Conservation (phyloP, 192 early-diverging fungal species). For the Chytriomyces hyalinus region DNA sequence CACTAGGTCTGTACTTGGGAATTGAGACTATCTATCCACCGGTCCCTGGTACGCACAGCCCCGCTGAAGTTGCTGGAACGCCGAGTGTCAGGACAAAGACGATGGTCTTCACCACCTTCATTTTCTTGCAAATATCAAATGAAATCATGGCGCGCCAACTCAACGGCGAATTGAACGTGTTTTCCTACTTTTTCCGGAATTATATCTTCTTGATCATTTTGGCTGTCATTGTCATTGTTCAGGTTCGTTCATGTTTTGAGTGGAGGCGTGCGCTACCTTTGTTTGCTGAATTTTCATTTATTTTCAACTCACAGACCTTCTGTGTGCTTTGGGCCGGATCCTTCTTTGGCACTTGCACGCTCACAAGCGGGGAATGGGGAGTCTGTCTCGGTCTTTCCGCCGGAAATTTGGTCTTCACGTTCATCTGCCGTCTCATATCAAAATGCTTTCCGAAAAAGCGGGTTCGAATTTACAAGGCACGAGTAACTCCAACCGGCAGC, state of each 20-base stretch:
- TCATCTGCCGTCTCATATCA: slow-evolving; percentile 42
- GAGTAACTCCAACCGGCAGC: not conserved
- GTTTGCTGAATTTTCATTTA: not conserved
- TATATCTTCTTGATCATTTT: slow-evolving; percentile 54
- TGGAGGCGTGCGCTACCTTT: not conserved
- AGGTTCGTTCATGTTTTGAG: slow-evolving; percentile 30
- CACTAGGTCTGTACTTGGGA: slow-evolving; percentile 51
- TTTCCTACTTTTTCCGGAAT: slow-evolving; percentile 54
- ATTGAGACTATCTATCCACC: slow-evolving; percentile 42
- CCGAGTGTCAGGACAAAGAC: slow-evolving; percentile 45
- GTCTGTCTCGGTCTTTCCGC: slow-evolving; percentile 46
- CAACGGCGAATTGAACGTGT: slow-evolving; percentile 62
- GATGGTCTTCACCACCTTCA: slow-evolving; percentile 61
- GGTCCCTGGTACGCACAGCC: slow-evolving; percentile 13
- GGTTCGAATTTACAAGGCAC: not conserved
- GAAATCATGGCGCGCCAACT: slow-evolving; percentile 58
- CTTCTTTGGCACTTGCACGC: slow-evolving; percentile 44
- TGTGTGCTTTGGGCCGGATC: slow-evolving; percentile 43
- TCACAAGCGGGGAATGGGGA: slow-evolving; percentile 52
- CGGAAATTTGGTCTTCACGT: slow-evolving; percentile 51
- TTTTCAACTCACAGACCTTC: slow-evolving; percentile 11
- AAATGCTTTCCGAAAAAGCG: slow-evolving; percentile 37
- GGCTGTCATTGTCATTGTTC: slow-evolving; percentile 50
- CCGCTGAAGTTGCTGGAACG: slow-evolving; percentile 19
- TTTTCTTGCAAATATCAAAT: slow-evolving; percentile 61